These are phyloP conservation scores for Chaetomiaceae sp. DNA, from an alignment of 2,329 filamentous ascomycete genomes.

Conservation along the genomic window DNA sequence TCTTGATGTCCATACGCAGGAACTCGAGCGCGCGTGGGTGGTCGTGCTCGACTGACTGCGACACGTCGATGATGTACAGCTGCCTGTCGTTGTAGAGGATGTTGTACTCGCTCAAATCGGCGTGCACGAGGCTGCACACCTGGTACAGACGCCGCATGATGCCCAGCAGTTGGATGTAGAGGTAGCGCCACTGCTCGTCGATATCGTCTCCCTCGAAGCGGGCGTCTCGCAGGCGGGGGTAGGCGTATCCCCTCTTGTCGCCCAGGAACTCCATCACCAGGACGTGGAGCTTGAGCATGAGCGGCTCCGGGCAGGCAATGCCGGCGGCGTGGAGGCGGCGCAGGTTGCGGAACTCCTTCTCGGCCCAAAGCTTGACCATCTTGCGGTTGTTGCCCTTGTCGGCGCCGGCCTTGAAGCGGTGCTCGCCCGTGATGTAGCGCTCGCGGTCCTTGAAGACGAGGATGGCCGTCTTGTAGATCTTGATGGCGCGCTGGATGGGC, in stretches of 20 bases:
- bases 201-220: slow-evolving; percentile 63
- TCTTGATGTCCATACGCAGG: slow-evolving; percentile 97
- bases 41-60: slow-evolving; percentile 94
- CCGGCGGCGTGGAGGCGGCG: slow-evolving; percentile 76
- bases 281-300: slow-evolving; percentile 88
- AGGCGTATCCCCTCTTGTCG: slow-evolving; percentile 78
- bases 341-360: slow-evolving; percentile 96
- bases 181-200: slow-evolving; percentile 65
- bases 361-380: slow-evolving; percentile 98
- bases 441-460: slow-evolving; percentile 97
- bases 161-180: slow-evolving; percentile 79
- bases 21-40: slow-evolving; percentile 92
- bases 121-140: slow-evolving; percentile 85
- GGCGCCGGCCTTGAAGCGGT: slow-evolving; percentile 83
- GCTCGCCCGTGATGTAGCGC: slow-evolving; percentile 91
- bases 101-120: slow-evolving; percentile 97
- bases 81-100: slow-evolving; percentile 78
- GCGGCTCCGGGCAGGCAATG: slow-evolving; percentile 85
- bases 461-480: slow-evolving; percentile 98
- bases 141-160: slow-evolving; percentile 95
- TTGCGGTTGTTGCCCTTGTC: slow-evolving; percentile 93
- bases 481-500: slow-evolving; percentile 77
- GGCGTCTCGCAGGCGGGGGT: slow-evolving; percentile 85
- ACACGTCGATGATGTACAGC: slow-evolving; percentile 95
- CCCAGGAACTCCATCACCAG: slow-evolving; percentile 93